Evolutionary conservation across 202 grass and related monocot genomes (phyloP).

Genomic region (Eragrostis tef): DNA sequence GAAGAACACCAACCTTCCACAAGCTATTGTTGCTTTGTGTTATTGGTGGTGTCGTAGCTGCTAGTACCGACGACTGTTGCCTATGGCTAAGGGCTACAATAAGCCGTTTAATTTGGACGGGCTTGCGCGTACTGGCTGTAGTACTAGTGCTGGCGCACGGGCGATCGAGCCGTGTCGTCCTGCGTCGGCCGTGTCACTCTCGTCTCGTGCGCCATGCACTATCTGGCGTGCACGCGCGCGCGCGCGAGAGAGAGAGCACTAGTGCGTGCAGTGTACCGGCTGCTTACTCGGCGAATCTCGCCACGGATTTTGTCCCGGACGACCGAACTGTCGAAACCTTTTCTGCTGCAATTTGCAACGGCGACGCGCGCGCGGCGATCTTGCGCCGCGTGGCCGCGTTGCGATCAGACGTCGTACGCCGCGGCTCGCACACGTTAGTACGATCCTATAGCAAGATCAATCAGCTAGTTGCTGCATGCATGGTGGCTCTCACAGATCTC

Average conservation of each 20-base stretch:
- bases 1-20: background rate
- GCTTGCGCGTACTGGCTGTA: constrained; percentile 7
- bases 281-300: constrained; percentile 32
- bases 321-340: background rate
- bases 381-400: background rate
- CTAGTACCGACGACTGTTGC: constrained; percentile 14
- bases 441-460: background rate
- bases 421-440: background rate
- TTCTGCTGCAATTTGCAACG: constrained; percentile 45
- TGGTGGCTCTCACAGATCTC: too few species aligned
- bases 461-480: background rate
- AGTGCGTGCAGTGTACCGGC: background rate
- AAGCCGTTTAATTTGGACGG: constrained; percentile 42
- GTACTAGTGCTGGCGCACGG: background rate
- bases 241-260: background rate
- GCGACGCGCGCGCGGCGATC: constrained; percentile 13
- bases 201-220: constrained; percentile 63
- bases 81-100: background rate
- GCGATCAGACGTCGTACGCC: constrained; percentile 6
- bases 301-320: constrained; percentile 3
- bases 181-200: constrained; percentile 50
- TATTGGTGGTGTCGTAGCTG: constrained; percentile 24
- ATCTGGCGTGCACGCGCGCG: background rate
- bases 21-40: constrained; percentile 23
- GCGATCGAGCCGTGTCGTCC: background rate